Evolutionary conservation across 2,329 filamentous ascomycete genomes (phyloP).

Genomic region (Ambrosiella xylebori): DNA sequence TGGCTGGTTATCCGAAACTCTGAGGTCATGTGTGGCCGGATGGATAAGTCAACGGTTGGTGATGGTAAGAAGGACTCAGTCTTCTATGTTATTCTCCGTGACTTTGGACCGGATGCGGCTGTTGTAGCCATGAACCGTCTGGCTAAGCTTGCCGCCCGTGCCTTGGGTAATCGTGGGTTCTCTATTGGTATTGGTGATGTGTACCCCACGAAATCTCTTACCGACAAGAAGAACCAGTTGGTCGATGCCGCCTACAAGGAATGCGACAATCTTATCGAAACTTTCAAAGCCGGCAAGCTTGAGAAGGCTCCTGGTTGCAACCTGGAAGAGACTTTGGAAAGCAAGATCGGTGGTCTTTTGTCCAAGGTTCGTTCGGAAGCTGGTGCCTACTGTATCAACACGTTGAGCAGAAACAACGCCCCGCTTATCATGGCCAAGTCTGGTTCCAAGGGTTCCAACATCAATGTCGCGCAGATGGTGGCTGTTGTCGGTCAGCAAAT

Average conservation of each 20-base stretch:
- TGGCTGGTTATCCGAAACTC: slow-evolving; percentile 92
- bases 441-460: slow-evolving; percentile 88
- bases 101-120: slow-evolving; percentile 80
- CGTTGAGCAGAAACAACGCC: slow-evolving; percentile 79
- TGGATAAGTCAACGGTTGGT: slow-evolving; percentile 97
- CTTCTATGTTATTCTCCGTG: slow-evolving; percentile 90
- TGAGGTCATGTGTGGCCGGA: slow-evolving; percentile 89
- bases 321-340: slow-evolving; percentile 82
- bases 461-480: slow-evolving; percentile 99
- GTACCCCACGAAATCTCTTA: slow-evolving; percentile 58
- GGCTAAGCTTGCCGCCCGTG: slow-evolving; percentile 75
- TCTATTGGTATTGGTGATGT: slow-evolving; percentile 94
- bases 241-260: slow-evolving; percentile 63
- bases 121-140: slow-evolving; percentile 87
- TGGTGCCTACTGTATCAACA: slow-evolving; percentile 76
- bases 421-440: slow-evolving; percentile 94
- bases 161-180: slow-evolving; percentile 80
- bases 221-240: slow-evolving; percentile 54
- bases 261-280: slow-evolving; percentile 67
- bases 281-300: slow-evolving; percentile 64
- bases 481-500: slow-evolving; percentile 95
- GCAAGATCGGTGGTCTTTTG: slow-evolving; percentile 74
- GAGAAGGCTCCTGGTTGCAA: slow-evolving; percentile 79
- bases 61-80: slow-evolving; percentile 95
- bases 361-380: slow-evolving; percentile 83